Evolutionary conservation across 495 filamentous ascomycete genomes (phyloP).

Genomic region (Pyronema omphalodes): DNA sequence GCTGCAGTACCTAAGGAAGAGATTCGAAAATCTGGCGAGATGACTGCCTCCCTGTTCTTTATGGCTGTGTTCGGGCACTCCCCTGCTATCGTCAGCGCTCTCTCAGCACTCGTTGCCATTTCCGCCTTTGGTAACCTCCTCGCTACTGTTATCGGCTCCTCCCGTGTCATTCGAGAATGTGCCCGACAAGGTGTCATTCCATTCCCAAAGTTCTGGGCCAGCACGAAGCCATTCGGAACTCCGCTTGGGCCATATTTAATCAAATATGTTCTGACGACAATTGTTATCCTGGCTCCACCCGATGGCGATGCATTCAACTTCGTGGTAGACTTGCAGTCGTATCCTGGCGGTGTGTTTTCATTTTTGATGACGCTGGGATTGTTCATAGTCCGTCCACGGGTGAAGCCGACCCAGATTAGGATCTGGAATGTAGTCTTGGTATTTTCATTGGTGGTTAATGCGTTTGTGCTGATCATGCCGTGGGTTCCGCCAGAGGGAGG

Average conservation of each 20-base stretch:
- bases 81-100: constrained; percentile 32
- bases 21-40: not conserved
- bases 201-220: constrained; percentile 40
- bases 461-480: too few species aligned
- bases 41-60: not conserved
- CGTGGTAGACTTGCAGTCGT: constrained; percentile 35
- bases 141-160: constrained; percentile 34
- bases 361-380: constrained; percentile 9
- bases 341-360: constrained; percentile 24
- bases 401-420: too few species aligned
- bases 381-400: not conserved
- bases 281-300: constrained; percentile 44
- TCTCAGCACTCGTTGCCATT: constrained; percentile 53
- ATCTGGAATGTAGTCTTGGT: too few species aligned
- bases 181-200: constrained; percentile 49
- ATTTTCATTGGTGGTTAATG: too few species aligned
- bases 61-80: not conserved
- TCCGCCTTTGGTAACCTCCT: constrained; percentile 55
- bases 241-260: constrained; percentile 43
- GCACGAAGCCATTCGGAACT: constrained; percentile 46
- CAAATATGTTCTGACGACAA: constrained; percentile 39
- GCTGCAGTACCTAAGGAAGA: constrained; percentile 28
- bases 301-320: constrained; percentile 41
- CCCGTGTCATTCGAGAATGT: constrained; percentile 30
- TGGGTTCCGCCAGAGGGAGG: too few species aligned